These are phyloP conservation scores for Pestalotiopsis sp. DNA, from an alignment of 2,329 filamentous ascomycete genomes.

Conservation along the genomic window DNA sequence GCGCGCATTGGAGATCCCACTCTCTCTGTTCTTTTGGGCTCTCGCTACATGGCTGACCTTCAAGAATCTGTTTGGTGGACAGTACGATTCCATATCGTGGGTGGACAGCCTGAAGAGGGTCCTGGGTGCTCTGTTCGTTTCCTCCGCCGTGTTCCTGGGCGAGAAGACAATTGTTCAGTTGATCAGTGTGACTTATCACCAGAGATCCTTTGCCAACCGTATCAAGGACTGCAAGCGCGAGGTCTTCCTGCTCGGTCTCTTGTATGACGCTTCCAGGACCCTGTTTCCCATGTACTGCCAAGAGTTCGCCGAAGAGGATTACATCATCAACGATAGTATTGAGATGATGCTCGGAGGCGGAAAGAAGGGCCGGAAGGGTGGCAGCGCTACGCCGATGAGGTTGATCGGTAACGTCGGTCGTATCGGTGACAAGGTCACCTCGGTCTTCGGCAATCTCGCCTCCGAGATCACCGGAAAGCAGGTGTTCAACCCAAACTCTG, in stretches of 20 bases:
- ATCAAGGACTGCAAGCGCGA: constrained; percentile 92
- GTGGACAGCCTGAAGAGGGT: constrained; percentile 62
- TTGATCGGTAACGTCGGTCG: constrained; percentile 76
- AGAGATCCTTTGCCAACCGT: constrained; percentile 75
- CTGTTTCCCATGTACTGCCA: constrained; percentile 91
- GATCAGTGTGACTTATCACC: constrained; percentile 83
- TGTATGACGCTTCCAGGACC: constrained; percentile 86
- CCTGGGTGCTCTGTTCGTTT: constrained; percentile 66
- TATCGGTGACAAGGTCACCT: constrained; percentile 90
- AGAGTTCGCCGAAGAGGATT: constrained; percentile 90
- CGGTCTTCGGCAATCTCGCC: constrained; percentile 88
- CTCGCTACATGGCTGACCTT: constrained; percentile 64
- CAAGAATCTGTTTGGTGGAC: constrained; percentile 48
- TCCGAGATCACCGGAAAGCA: constrained; percentile 95
- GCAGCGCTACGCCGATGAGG: constrained; percentile 74
- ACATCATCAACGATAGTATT: constrained; percentile 83
- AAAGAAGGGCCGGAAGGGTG: constrained; percentile 44
- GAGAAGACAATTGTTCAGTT: constrained; percentile 80
- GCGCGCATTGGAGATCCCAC: constrained; percentile 61
- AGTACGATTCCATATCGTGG: constrained; percentile 46
- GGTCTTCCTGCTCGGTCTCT: constrained; percentile 74
- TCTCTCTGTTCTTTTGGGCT: constrained; percentile 70
- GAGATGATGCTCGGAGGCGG: constrained; percentile 65
- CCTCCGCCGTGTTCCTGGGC: constrained; percentile 69
- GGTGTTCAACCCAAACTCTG: constrained; percentile 88